Percentiles rank a stretch among this genome's conserved stretches.
phyloP scores from a whole-genome alignment of 148 eudicot genomes.

The Rhododendron ovatum region DNA sequence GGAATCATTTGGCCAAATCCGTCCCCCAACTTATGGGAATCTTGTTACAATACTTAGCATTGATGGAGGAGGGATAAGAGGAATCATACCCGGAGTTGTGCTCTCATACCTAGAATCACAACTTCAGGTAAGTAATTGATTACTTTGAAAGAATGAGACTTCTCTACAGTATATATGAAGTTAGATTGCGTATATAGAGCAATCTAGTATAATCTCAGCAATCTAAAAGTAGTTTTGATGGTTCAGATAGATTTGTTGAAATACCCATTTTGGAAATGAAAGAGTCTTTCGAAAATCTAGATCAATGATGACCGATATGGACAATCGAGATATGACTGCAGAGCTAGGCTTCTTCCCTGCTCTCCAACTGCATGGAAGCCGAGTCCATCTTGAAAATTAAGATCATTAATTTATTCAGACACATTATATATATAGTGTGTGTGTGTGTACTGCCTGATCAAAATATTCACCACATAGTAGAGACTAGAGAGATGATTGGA shows the following conservation, averaged over 20 bases:
- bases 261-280: not conserved
- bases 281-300: not conserved
- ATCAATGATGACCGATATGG: too few species aligned
- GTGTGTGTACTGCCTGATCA: not conserved
- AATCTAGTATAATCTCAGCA: too few species aligned
- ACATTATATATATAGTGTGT: not conserved
- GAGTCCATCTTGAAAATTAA: not conserved
- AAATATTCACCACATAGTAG: not conserved
- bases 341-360: too few species aligned
- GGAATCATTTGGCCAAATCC: not conserved
- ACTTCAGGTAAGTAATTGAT: conserved; percentile 36
- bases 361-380: not conserved
- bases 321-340: not conserved
- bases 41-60: conserved; percentile 57
- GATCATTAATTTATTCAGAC: not conserved
- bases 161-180: too few species aligned
- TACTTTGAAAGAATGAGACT: not conserved
- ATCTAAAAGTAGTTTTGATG: not conserved
- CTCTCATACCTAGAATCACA: conserved; percentile 44
- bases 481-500: not conserved
- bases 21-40: conserved; percentile 40
- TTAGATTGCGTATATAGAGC: too few species aligned
- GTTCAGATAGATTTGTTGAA: not conserved
- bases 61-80: conserved; percentile 73
- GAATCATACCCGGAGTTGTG: conserved; percentile 50